phyloP scores from a whole-genome alignment of 768 basidiomycete species.

The Termitomyces sp. region DNA sequence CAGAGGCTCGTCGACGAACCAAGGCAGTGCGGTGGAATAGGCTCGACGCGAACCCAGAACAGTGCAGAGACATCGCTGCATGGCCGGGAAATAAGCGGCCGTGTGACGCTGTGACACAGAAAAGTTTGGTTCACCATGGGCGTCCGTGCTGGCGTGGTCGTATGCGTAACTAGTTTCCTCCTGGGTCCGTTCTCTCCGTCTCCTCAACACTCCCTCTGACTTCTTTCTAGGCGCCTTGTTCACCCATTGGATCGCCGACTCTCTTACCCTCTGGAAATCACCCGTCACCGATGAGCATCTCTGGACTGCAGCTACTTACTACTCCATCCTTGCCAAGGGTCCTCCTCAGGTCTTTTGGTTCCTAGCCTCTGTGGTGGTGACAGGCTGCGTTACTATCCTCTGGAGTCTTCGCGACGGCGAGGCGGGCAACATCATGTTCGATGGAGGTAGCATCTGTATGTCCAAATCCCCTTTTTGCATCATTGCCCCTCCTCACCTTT shows the following conservation, averaged over 20 bases:
- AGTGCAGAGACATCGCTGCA: slow-evolving; percentile 13
- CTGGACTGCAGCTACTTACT: slow-evolving; percentile 80
- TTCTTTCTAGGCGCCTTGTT: slow-evolving; percentile 54
- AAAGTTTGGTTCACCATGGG: slow-evolving; percentile 40
- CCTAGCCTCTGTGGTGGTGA: slow-evolving; percentile 46
- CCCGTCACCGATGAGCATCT: slow-evolving; percentile 81
- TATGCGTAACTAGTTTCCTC: slow-evolving; percentile 75
- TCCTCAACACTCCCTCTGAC: neutral
- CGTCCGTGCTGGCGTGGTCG: slow-evolving; percentile 66
- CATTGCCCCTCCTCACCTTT: neutral
- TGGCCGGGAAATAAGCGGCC: neutral
- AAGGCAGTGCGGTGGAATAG: slow-evolving; percentile 33
- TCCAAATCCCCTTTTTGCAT: slow-evolving; percentile 7
- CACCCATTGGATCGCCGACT: slow-evolving; percentile 93
- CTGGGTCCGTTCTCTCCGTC: slow-evolving; percentile 46
- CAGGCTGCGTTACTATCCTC: slow-evolving; percentile 64
- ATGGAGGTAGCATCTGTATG: slow-evolving; percentile 85
- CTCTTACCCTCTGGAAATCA: slow-evolving; percentile 83
- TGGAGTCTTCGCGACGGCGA: slow-evolving; percentile 75
- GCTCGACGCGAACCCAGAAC: slow-evolving; percentile 1
- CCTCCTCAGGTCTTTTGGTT: slow-evolving; percentile 53
- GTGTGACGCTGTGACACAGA: slow-evolving; percentile 12
- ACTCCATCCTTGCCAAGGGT: slow-evolving; percentile 68
- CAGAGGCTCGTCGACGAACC: slow-evolving; percentile 57
- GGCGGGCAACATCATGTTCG: slow-evolving; percentile 88